phyloP scores from a whole-genome alignment of 2,329 filamentous ascomycete species.

The Xylariaceae sp. region DNA sequence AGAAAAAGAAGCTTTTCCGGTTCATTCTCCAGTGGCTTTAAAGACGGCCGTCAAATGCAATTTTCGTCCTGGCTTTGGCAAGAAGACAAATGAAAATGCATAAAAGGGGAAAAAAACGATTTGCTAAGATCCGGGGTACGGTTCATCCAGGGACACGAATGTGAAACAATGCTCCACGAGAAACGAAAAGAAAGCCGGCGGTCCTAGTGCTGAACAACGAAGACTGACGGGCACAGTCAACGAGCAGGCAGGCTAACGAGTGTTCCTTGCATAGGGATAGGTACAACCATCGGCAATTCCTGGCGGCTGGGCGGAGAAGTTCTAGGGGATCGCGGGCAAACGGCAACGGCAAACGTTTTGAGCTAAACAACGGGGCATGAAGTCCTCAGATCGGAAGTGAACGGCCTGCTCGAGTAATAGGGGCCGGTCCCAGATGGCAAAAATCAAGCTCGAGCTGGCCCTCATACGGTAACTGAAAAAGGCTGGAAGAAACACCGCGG shows the following conservation, averaged over 20 bases:
- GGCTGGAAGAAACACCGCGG: constrained; percentile 19
- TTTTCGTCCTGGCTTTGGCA: background rate
- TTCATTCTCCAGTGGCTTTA: constrained; percentile 5
- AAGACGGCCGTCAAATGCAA: constrained; percentile 15
- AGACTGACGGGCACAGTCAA: background rate
- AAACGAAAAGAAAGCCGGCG: background rate
- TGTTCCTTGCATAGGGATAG: background rate
- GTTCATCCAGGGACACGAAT: constrained; percentile 1
- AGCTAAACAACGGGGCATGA: background rate
- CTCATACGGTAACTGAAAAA: constrained; percentile 11
- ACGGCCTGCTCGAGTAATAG: constrained; percentile 10
- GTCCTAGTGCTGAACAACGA: background rate
- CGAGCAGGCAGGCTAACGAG: background rate
- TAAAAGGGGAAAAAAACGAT: background rate
- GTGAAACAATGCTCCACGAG: background rate
- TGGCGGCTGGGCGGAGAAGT: background rate
- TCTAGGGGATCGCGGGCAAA: background rate
- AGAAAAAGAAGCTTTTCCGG: constrained; percentile 3
- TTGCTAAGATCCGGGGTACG: constrained; percentile 3
- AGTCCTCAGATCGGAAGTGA: constrained; percentile 7
- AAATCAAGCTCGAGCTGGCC: background rate
- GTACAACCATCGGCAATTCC: background rate
- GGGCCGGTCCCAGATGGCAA: background rate
- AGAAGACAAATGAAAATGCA: constrained; percentile 9
- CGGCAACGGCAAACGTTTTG: background rate